Conservation (phyloP, 2,329 filamentous ascomycete species). For the Exophiala xenobiotica region DNA sequence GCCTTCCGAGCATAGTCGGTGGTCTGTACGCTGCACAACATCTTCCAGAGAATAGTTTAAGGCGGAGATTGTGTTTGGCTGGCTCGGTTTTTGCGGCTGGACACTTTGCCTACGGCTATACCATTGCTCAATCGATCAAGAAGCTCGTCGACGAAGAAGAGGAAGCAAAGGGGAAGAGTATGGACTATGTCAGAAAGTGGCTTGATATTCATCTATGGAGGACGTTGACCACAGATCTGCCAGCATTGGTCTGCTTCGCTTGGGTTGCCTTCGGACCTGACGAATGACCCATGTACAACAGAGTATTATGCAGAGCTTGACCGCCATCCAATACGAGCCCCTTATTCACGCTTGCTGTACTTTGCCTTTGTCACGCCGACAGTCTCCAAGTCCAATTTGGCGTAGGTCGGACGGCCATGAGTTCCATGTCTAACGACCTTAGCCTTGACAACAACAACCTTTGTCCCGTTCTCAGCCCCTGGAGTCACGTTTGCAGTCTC, state of each 20-base stretch:
- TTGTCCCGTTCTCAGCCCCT: neutral
- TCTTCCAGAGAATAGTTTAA: constrained; percentile 5
- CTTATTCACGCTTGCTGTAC: neutral
- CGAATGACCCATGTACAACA: neutral
- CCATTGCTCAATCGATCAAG: constrained; percentile 12
- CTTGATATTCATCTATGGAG: constrained; percentile 19
- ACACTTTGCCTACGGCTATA: constrained; percentile 16
- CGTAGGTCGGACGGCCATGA: constrained; percentile 12
- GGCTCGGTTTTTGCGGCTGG: constrained; percentile 11
- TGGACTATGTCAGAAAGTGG: constrained; percentile 18
- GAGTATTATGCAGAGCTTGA: too few species aligned
- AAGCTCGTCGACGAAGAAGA: constrained; percentile 18
- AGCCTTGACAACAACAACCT: constrained; percentile 9
- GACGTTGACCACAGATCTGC: constrained; percentile 14
- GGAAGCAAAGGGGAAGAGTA: constrained; percentile 15
- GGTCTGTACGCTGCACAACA: constrained; percentile 10
- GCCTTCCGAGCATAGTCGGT: constrained; percentile 9
- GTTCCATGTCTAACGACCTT: constrained; percentile 9
- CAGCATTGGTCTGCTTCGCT: constrained; percentile 16
- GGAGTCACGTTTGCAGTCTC: neutral
- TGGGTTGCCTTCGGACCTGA: constrained; percentile 7
- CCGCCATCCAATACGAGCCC: neutral
- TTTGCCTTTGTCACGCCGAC: constrained; percentile 17
- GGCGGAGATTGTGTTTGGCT: constrained; percentile 15
- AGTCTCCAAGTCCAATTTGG: constrained; percentile 17